phyloP scores from a whole-genome alignment of 2,329 filamentous ascomycete genomes.

The Bipolaris oryzae region DNA sequence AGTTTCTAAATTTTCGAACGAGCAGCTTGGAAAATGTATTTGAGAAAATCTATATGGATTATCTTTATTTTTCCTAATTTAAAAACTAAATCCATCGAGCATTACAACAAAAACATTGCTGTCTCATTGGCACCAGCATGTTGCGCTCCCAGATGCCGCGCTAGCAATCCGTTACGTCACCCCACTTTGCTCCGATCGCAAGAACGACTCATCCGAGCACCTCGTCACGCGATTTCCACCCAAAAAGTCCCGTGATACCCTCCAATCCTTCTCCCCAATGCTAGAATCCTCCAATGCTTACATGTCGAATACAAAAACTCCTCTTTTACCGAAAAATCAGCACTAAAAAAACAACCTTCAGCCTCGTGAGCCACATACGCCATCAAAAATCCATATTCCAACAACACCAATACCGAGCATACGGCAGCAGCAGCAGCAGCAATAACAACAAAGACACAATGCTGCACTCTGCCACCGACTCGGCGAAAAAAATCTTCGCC shows the following conservation, averaged over 20 bases:
- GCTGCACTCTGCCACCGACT: conserved; percentile 31
- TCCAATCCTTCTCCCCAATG: neutral
- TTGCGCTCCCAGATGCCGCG: conserved; percentile 2
- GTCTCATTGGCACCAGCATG: neutral
- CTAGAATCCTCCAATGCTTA: neutral
- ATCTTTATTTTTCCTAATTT: neutral
- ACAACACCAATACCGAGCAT: neutral
- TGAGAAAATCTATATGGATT: neutral
- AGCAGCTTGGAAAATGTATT: no score
- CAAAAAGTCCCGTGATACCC: conserved; percentile 4
- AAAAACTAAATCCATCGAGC: neutral
- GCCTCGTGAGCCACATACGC: neutral
- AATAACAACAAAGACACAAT: conserved; percentile 20
- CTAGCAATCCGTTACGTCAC: conserved; percentile 30
- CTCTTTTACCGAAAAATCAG: neutral
- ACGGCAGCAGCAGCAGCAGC: neutral
- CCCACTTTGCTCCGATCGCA: conserved; percentile 32
- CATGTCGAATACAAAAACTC: conserved; percentile 7
- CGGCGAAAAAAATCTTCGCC: conserved; percentile 60
- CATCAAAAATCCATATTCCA: no score
- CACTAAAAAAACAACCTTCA: neutral
- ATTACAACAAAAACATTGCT: no score
- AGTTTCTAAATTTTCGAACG: neutral
- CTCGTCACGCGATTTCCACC: conserved; percentile 20
- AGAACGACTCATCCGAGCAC: conserved; percentile 14